Evolutionary conservation across 2,329 filamentous ascomycete species (phyloP), one percentile per base, ranked within the genome.

Genomic region (Aureobasidium sp.): DNA sequence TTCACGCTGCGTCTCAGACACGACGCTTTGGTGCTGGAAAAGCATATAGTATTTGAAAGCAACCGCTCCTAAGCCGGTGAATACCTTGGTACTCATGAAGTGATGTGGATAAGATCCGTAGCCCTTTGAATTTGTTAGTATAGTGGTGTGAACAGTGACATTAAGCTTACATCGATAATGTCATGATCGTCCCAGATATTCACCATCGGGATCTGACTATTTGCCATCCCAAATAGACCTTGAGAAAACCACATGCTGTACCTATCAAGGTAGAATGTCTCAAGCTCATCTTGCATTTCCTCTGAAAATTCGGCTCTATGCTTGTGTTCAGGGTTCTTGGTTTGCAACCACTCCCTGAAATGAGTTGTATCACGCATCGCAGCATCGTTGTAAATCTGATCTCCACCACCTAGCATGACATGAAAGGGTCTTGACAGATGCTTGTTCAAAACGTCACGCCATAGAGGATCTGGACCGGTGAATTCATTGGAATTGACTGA

Each of bases 41-140:
- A 98, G 79, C 83, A 98, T 85, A 64, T 98, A 98, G 70, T 97
- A 98, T 68, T 98, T 98, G 79, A 93, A 97, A 0, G 91, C 91
- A 45, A 97, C 83, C 32, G 86, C 86, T 2, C 93, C 94, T 7
- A 98, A 70, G 0, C 94, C 93, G 2, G 84, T 85, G 66, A 98
- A 95, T 0, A 97, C 88, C 0, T 88, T 86, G 2, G 88, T 88
- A 59, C 80, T 81, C 89, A 96, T 97, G 64, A 95, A 93, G 60
- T 88, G 82, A 60, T 96, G 81, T 3, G 90, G 84, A 67, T 97
- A 98, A 0, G 90, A 95, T 6, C 93, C 93, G 65, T 85, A 98
- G 1, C 94, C 93, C 69, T 90, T 60, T 90, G 7, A 41, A 19
- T 19, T 19, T 29, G 40, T 24, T 14, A 52, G 34, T 22, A 24